Conservation (phyloP, 2,329 filamentous ascomycete species). For the Metarhizium anisopliae region DNA sequence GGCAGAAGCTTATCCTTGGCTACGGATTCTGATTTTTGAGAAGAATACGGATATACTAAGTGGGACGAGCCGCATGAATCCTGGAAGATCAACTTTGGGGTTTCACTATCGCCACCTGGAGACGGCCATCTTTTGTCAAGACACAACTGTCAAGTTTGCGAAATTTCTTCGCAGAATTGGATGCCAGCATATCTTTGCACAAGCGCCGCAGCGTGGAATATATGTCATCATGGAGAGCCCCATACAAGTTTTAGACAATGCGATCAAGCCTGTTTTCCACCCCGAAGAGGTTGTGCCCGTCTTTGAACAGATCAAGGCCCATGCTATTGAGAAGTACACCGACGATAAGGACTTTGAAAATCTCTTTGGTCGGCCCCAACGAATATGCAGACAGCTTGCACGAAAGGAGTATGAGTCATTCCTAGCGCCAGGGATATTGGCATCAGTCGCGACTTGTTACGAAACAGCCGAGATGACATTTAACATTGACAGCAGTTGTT, state of each 20-base stretch:
- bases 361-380: background rate
- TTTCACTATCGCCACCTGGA: constrained; percentile 3
- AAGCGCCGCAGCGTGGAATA: constrained; percentile 1
- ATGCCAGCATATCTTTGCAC: background rate
- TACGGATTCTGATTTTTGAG: constrained; percentile 1
- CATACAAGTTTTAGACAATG: background rate
- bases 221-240: constrained; percentile 2
- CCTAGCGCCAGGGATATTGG: background rate
- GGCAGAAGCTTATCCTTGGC: background rate
- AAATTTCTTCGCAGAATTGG: constrained; percentile 1
- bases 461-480: constrained; percentile 3
- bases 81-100: background rate
- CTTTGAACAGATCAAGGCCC: constrained; percentile 1
- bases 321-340: background rate
- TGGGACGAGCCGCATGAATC: constrained; percentile 1
- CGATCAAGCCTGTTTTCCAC: background rate
- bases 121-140: constrained; percentile 2
- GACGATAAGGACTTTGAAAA: background rate
- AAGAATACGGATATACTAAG: background rate
- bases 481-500: constrained; percentile 1
- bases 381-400: background rate
- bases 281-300: background rate
- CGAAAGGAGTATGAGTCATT: background rate
- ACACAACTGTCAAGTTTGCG: constrained; percentile 1
- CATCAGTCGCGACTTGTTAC: background rate